Evolutionary conservation across 1,139 yeast species (phyloP).

Genomic region (Ogataea hybrid): DNA sequence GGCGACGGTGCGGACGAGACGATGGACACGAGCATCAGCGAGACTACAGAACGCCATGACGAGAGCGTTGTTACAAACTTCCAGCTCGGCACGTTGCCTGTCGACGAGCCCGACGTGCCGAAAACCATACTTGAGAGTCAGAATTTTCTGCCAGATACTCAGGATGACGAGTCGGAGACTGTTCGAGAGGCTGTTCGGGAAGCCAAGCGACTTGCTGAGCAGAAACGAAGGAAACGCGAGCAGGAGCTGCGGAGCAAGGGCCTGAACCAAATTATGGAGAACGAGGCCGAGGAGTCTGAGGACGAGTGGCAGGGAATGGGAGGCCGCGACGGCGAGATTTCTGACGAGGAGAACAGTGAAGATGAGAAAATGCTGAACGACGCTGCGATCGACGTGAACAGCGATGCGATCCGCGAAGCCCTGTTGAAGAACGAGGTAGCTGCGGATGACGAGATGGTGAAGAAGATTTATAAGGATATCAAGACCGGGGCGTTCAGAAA

Average conservation of each 20-base stretch:
- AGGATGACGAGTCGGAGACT: constrained; percentile 20
- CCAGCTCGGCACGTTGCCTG: constrained; percentile 1
- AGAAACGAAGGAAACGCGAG: constrained; percentile 37
- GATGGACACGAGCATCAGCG: constrained; percentile 1
- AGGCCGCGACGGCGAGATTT: constrained; percentile 71
- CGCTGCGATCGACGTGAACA: constrained; percentile 55
- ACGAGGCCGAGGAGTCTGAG: constrained; percentile 94
- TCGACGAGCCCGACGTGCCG: constrained; percentile 12
- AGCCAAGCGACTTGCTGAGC: constrained; percentile 29
- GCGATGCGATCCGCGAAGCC: constrained; percentile 57
- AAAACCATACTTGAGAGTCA: constrained; percentile 27
- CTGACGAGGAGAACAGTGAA: constrained; percentile 68
- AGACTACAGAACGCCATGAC: constrained; percentile 3
- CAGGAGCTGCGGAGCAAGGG: constrained; percentile 53
- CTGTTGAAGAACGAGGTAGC: constrained; percentile 67
- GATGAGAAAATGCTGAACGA: constrained; percentile 85
- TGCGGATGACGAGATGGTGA: constrained; percentile 68
- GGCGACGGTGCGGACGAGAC: constrained; percentile 13
- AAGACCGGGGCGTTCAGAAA: constrained; percentile 79
- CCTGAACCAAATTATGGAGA: constrained; percentile 57
- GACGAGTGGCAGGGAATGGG: constrained; percentile 95
- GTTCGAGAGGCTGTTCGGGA: constrained; percentile 24
- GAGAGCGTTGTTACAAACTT: constrained; percentile 2
- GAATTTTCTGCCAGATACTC: constrained; percentile 30
- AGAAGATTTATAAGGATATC: constrained; percentile 75